Percentiles rank a stretch among this genome's conserved stretches.
Evolutionary conservation across 768 basidiomycete species (phyloP).

Genomic region (Auricularia sp.): DNA sequence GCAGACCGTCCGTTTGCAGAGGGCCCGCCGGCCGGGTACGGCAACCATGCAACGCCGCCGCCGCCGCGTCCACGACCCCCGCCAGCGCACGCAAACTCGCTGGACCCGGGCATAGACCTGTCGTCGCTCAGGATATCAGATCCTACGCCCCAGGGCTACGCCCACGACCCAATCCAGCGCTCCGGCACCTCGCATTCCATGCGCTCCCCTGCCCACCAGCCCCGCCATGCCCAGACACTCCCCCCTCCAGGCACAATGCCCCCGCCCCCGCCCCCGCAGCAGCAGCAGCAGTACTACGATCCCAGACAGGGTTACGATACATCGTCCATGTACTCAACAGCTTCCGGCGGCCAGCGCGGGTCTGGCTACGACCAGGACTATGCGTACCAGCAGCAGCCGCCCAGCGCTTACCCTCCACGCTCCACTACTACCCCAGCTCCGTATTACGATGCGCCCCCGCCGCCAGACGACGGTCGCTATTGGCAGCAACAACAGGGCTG

Average conservation of each 20-base stretch:
- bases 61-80: neutral
- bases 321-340: constrained; percentile 16
- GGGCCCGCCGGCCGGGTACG: neutral
- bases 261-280: constrained; percentile 11
- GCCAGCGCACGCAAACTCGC: neutral
- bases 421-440: constrained; percentile 6
- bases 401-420: neutral
- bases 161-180: constrained; percentile 40
- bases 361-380: constrained; percentile 19
- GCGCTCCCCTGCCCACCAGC: constrained; percentile 24
- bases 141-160: constrained; percentile 18
- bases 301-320: constrained; percentile 8
- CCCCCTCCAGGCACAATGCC: constrained; percentile 17
- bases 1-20: neutral
- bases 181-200: constrained; percentile 50
- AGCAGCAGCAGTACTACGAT: constrained; percentile 4
- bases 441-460: constrained; percentile 8
- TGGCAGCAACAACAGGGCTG: constrained; percentile 1
- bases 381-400: constrained; percentile 8
- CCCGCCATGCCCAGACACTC: constrained; percentile 33
- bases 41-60: neutral
- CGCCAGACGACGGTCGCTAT: constrained; percentile 10
- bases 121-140: constrained; percentile 44
- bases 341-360: constrained; percentile 23
- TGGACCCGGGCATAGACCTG: constrained; percentile 21